Evolutionary conservation across 75 land plant species (phyloP), one percentile per base, ranked within the genome.

Genomic region (Chamaecyparis obtusa): DNA sequence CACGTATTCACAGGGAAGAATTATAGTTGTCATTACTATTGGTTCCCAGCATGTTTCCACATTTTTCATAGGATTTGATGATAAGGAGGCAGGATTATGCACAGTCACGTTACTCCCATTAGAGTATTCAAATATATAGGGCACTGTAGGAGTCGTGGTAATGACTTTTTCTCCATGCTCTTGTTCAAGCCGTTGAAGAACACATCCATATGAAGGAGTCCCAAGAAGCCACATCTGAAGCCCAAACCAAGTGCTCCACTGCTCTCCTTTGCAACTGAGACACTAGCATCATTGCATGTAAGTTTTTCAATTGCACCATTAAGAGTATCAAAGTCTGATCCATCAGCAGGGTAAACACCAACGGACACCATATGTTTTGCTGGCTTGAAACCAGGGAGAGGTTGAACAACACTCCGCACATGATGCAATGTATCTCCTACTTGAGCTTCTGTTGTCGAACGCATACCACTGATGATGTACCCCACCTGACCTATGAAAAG

Each of bases 211-310:
- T 98, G 99, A 89, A 97, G 97, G 72, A 98, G 92, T 32, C 99
- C 99, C 85, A 98, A 90, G 87, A 98, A 98, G 69, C 99, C 99
- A 91, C 99, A 97, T 92, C 99, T 94, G 91, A 97, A 97, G 78
- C 99, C 99, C 83, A 96, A 86, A 30, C 99, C 99, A 76, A 97
- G 92, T 67, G 99, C 99, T 55, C 93, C 94, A 89, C 99, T 97
- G 85, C 92, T 96, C 87, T 97, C 99, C 87, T 95, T 97, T 15
- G 95, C 88, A 82, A 93, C 96, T 82, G 95, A 95, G 57, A 97
- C 99, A 90, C 99, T 97, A 44, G 98, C 99, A 94, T 98, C 99
- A 91, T 98, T 98, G 90, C 99, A 98, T 41, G 99, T 98, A 5
- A 98, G 92, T 76, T 93, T 94, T 86, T 97, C 99, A 69, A 98